These are phyloP conservation scores for Hansenula anomala DNA, from an alignment of 1,139 yeast genomes.

Conservation along the genomic window DNA sequence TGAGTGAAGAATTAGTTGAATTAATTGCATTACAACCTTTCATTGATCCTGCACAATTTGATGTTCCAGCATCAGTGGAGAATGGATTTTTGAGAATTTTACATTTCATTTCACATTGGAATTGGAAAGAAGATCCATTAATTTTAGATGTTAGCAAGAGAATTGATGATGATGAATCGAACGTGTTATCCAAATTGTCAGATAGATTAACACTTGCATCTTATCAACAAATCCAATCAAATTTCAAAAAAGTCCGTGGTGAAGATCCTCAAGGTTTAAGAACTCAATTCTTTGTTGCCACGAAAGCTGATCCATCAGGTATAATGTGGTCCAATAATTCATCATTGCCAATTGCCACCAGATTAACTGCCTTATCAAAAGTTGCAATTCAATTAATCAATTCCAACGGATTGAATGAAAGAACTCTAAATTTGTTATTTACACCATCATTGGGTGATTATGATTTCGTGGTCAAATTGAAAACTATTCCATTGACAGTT, in stretches of 20 bases:
- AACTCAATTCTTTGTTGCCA: conserved; percentile 77
- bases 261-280: conserved; percentile 78
- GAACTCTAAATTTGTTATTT: conserved; percentile 54
- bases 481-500: conserved; percentile 39
- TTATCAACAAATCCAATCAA: conserved; percentile 56
- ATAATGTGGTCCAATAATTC: conserved; percentile 72
- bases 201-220: conserved; percentile 62
- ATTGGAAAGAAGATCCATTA: conserved; percentile 87
- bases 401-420: conserved; percentile 38
- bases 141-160: conserved; percentile 66
- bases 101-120: conserved; percentile 76
- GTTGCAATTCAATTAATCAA: conserved; percentile 59
- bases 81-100: conserved; percentile 78
- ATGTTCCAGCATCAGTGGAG: conserved; percentile 71
- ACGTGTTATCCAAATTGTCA: conserved; percentile 37
- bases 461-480: conserved; percentile 67
- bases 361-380: conserved; percentile 83
- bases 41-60: conserved; percentile 80
- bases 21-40: conserved; percentile 79
- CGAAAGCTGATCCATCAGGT: conserved; percentile 81
- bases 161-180: conserved; percentile 37
- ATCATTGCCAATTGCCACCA: conserved; percentile 74
- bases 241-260: conserved; percentile 62
- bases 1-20: conserved; percentile 77
- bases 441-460: conserved; percentile 82